Base-by-base conservation (phyloP, 345 rosid species). In the Ricinus communis region DNA sequence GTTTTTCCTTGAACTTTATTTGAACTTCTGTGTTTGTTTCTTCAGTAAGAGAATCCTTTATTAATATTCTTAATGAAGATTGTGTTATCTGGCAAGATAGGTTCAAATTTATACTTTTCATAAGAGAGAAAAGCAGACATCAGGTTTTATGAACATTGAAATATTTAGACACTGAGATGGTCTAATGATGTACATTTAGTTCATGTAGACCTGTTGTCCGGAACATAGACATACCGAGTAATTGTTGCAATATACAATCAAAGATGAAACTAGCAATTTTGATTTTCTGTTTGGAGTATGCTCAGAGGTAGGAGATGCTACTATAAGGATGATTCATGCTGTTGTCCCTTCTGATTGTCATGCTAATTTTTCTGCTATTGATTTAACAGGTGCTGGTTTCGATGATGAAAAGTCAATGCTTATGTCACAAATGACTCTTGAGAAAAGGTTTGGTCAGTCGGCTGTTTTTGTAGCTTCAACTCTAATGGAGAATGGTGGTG, bases 401-500 rank as follows among this genome's bases (percentile, higher is more conserved):
- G 85, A 82, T 59, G 85, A 82, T 62, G 85, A 82, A 52, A 76
- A 75, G 66, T 73, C 82, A 67, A 61, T 82, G 16, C 82, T 82
- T 12, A 79, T 82, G 82, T 75, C 85, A 21, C 85, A 79, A 62
- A 82, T 64, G 76, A 76, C 83, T 52, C 77, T 82, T 28, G 85
- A 82, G 74, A 79, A 82, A 65, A 69, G 82, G 58, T 82, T 79
- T 67, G 85, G 85, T 63, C 82, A 79, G 61, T 82, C 85, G 6
- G 51, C 81, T 5, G 85, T 82, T 8, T 79, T 82, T 65, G 77
- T 82, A 70, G 78, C 80, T 47, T 74, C 85, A 25, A 82, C 85
- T 1, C 75, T 82, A 25, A 76, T 79, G 85, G 85, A 82, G 63
- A 74, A 79, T 18, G 85, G 85, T 4, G 85, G 85, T 9, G 65